phyloP scores from a whole-genome alignment of 176 grass and related monocot genomes.

The Alopecurus myosuroides region DNA sequence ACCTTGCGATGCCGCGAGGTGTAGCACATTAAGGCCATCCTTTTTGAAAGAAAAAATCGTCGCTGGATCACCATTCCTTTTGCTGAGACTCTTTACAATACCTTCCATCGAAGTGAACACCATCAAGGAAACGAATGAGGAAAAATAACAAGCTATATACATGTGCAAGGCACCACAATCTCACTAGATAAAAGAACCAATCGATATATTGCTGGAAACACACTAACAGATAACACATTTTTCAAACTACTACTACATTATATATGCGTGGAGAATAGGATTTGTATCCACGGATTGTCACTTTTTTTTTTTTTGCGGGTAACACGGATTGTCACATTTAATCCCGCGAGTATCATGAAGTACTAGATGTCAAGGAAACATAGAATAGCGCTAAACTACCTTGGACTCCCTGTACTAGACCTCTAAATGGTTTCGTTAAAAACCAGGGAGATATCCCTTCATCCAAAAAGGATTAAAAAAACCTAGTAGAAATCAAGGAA shows the following conservation, averaged over 20 bases:
- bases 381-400: no score
- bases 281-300: background rate
- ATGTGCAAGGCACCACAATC: background rate
- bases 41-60: background rate
- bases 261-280: background rate
- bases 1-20: background rate
- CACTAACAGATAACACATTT: background rate
- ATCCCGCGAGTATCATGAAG: background rate
- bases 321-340: background rate
- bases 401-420: no score
- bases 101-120: background rate
- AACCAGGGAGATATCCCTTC: background rate
- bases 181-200: background rate
- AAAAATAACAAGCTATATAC: background rate
- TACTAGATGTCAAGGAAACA: background rate
- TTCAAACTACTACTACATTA: background rate
- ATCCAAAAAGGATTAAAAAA: background rate
- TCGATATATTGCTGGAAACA: background rate
- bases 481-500: background rate
- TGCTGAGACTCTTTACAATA: background rate
- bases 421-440: no score
- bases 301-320: no score
- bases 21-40: background rate
- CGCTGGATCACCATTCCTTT: background rate
- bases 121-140: background rate